Percentiles rank a stretch among this genome's conserved stretches.
Conservation (phyloP, 2,329 filamentous ascomycete genomes). For the Botrytis deweyae region DNA sequence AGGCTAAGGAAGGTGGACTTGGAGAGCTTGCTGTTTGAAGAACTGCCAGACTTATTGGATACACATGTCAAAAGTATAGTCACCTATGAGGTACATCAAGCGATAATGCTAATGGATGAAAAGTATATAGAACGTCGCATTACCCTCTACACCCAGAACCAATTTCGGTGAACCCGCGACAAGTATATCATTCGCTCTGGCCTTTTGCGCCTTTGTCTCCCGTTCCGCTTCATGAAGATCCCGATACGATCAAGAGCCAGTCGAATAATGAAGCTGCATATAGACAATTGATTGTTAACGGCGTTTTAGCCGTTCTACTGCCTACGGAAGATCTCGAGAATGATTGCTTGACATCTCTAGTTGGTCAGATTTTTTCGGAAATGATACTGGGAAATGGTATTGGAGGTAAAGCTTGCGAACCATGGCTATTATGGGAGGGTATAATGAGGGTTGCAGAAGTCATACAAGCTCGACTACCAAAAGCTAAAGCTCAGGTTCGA, state of each 20-base stretch:
- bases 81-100: background rate
- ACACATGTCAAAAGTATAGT: constrained; percentile 71
- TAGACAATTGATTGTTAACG: constrained; percentile 83
- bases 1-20: constrained; percentile 79
- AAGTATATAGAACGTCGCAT: constrained; percentile 72
- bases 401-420: constrained; percentile 77
- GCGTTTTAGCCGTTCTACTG: constrained; percentile 76
- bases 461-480: constrained; percentile 42
- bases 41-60: constrained; percentile 79
- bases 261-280: constrained; percentile 77
- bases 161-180: constrained; percentile 60
- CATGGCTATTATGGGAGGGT: constrained; percentile 84
- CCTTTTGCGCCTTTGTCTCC: constrained; percentile 80
- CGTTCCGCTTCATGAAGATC: constrained; percentile 55
- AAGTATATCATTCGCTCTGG: constrained; percentile 79
- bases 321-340: constrained; percentile 93
- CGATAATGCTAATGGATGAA: constrained; percentile 21
- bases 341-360: constrained; percentile 75
- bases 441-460: constrained; percentile 68
- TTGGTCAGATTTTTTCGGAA: constrained; percentile 85
- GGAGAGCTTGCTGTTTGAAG: constrained; percentile 79
- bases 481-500: constrained; percentile 36
- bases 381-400: constrained; percentile 83
- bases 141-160: constrained; percentile 57
- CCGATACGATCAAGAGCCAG: constrained; percentile 58